A percentile compares a stretch with the other conserved stretches of the same genome.
These are phyloP conservation scores for Xanthoconium stramineum DNA, from an alignment of 768 basidiomycete species.

Conservation along the genomic window DNA sequence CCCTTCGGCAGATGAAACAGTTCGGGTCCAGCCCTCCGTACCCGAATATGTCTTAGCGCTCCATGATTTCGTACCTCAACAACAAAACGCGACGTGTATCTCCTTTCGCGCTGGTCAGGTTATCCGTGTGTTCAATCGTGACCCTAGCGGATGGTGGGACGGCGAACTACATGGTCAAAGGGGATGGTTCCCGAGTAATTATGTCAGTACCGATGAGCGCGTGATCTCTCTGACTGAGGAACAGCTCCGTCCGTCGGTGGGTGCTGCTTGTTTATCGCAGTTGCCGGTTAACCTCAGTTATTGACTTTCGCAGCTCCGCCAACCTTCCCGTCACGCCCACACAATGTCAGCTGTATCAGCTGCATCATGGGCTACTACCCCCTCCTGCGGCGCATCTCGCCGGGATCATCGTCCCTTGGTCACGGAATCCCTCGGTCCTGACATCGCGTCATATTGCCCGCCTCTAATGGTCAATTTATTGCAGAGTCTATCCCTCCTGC, in stretches of 20 bases:
- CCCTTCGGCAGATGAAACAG: slow-evolving; percentile 47
- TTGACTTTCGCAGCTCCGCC: slow-evolving; percentile 24
- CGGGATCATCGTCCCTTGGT: slow-evolving; percentile 44
- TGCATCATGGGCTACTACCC: slow-evolving; percentile 52
- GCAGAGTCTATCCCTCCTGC: slow-evolving; percentile 81
- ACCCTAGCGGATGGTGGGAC: slow-evolving; percentile 97
- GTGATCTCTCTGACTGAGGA: slow-evolving; percentile 53
- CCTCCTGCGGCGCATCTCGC: slow-evolving; percentile 36
- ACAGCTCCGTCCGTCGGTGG: slow-evolving; percentile 45
- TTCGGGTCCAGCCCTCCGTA: slow-evolving; percentile 35
- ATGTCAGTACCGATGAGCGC: slow-evolving; percentile 68
- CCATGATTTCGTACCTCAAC: slow-evolving; percentile 82
- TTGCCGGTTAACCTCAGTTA: background rate
- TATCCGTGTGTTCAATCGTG: slow-evolving; percentile 85
- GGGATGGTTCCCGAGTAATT: slow-evolving; percentile 99
- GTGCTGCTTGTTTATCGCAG: slow-evolving; percentile 20
- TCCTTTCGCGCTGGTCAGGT: slow-evolving; percentile 88
- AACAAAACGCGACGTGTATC: slow-evolving; percentile 75
- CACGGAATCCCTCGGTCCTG: slow-evolving; percentile 45
- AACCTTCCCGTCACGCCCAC: slow-evolving; percentile 45
- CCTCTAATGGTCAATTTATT: slow-evolving; percentile 80
- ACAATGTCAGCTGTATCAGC: slow-evolving; percentile 50
- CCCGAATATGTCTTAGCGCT: slow-evolving; percentile 85
- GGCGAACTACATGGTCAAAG: slow-evolving; percentile 85
- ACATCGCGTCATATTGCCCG: slow-evolving; percentile 64